Evolutionary conservation across 1,284 basidiomycete genomes (phyloP).

Genomic region (Abortiporus biennis): DNA sequence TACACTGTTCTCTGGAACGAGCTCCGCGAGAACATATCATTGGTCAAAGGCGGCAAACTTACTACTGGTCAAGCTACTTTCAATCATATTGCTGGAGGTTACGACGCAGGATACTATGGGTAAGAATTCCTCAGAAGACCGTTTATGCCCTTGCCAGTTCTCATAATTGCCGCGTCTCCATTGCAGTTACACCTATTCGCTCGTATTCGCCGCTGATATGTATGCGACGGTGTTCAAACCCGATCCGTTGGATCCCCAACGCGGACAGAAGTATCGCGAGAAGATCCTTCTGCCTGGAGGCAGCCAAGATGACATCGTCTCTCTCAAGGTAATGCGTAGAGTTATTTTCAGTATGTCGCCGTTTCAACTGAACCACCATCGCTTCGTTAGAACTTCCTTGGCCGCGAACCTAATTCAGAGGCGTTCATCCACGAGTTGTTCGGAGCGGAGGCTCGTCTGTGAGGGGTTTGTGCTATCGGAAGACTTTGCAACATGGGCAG

Average conservation of each 20-base stretch:
- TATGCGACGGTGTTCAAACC: constrained; percentile 74
- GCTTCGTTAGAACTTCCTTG: constrained; percentile 56
- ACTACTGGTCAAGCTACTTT: constrained; percentile 68
- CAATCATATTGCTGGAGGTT: constrained; percentile 68
- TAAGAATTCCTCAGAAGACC: constrained; percentile 19
- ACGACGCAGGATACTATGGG: constrained; percentile 81
- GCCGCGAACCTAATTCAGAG: constrained; percentile 67
- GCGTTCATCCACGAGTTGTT: constrained; percentile 71
- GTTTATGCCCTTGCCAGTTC: background rate
- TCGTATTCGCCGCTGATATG: constrained; percentile 79
- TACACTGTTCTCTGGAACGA: constrained; percentile 73
- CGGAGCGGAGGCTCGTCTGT: constrained; percentile 26
- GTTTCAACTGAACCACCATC: too few species aligned
- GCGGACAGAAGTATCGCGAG: constrained; percentile 45
- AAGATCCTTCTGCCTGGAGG: constrained; percentile 52
- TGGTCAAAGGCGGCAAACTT: constrained; percentile 57
- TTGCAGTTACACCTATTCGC: constrained; percentile 61
- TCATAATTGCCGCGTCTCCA: background rate
- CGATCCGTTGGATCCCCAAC: constrained; percentile 63
- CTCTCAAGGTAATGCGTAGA: constrained; percentile 37
- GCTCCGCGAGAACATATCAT: constrained; percentile 58
- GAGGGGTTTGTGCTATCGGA: too few species aligned
- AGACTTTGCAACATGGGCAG: too few species aligned
- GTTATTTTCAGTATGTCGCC: background rate
- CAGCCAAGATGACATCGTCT: constrained; percentile 51